Evolutionary conservation across 768 basidiomycete species (phyloP).

Genomic region (Antrodiella citrinella): DNA sequence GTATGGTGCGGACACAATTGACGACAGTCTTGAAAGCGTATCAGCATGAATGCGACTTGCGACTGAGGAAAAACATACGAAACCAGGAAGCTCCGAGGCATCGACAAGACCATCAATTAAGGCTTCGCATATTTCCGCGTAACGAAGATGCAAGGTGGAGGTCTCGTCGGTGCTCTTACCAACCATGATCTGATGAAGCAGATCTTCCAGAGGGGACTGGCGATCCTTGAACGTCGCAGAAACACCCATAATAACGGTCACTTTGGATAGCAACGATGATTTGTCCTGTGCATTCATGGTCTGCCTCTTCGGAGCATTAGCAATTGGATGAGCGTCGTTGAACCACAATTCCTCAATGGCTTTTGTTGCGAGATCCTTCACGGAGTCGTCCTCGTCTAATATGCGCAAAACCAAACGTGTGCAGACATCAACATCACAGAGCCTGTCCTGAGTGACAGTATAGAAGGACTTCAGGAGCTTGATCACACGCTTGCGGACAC

Average conservation of each 20-base stretch:
- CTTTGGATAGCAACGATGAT: constrained; percentile 50
- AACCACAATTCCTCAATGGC: constrained; percentile 93
- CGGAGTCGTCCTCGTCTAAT: constrained; percentile 89
- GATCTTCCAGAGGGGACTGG: constrained; percentile 76
- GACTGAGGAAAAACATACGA: constrained; percentile 38
- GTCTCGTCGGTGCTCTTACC: constrained; percentile 57
- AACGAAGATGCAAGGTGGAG: constrained; percentile 51
- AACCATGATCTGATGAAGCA: constrained; percentile 75
- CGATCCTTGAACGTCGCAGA: constrained; percentile 76
- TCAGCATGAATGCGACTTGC: background rate
- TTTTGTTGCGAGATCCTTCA: constrained; percentile 89
- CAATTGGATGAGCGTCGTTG: constrained; percentile 27
- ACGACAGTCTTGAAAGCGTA: constrained; percentile 56
- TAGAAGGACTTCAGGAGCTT: constrained; percentile 87
- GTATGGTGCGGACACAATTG: constrained; percentile 80
- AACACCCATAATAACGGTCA: constrained; percentile 80
- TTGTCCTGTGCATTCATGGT: constrained; percentile 37
- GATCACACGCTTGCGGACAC: constrained; percentile 92
- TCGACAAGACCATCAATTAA: constrained; percentile 88
- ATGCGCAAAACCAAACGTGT: constrained; percentile 75
- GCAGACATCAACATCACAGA: constrained; percentile 70
- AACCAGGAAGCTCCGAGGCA: constrained; percentile 69
- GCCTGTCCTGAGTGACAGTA: constrained; percentile 46
- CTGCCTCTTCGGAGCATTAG: background rate
- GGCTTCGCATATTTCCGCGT: constrained; percentile 74